Base-by-base conservation (phyloP, 164 flowering plant genomes). In the Liriodendron chinense region DNA sequence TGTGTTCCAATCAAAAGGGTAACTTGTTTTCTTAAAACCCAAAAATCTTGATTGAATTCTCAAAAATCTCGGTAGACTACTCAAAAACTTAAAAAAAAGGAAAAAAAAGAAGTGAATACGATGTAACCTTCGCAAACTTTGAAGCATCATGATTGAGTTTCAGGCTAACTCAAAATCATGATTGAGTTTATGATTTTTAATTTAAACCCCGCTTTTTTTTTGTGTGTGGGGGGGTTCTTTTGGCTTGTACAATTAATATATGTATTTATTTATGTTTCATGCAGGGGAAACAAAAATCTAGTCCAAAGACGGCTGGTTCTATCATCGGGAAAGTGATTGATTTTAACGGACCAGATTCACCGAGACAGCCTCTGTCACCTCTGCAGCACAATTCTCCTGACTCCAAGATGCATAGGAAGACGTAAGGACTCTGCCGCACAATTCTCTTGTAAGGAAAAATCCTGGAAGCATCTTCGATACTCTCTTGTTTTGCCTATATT, bases 241-340 rank as follows among this genome's bases (percentile, higher is more conserved):
- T 14, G 10, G 20, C 61, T 56, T 56, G 61, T 56, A 7, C 61
- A 20, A 13, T 20, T n/a, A 57, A 14, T 16, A 20, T 61, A 18
- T 61, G 63, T 59, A n/a, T 18, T 59, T 59, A 16, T 18, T 18
- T 61, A 20, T 18, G 22, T 12, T 13, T 64, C 9, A 23, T 4
- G 67, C 86, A 94, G 98, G 78, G 88, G 77, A 92, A 94, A 79
- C 80, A 94, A 62, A 91, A 91, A 78, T 88, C 86, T 1, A 88
- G 93, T 75, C 86, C 92, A 9, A 85, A 76, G 75, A 79, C 65
- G 70, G 72, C 78, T 71, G 85, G 86, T 77, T 86, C 91, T 2
- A 72, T 85, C 49, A 88, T 83, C 79, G 79, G 74, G 83, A 84
- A 53, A 53, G 18, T 80, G 78, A 75, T 89, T 65, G 92, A 89